Evolutionary conservation across 768 basidiomycete species (phyloP).

Genomic region (Xerocomellus amylosporus): DNA sequence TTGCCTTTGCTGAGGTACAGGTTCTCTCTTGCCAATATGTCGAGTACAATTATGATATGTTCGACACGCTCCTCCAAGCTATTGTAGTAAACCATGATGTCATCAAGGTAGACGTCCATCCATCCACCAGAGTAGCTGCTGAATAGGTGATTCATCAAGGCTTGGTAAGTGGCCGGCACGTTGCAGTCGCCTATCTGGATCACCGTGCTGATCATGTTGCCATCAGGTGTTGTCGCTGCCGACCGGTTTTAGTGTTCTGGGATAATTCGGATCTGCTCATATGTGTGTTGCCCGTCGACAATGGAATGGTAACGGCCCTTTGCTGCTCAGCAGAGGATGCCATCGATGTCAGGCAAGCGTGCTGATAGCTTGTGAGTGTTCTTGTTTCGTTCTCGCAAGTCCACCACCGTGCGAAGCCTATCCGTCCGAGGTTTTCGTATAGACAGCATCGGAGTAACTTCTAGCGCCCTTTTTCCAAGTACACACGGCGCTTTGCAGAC

Average conservation of each 20-base stretch:
- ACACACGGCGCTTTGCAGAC: no score
- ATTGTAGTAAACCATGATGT: constrained; percentile 9
- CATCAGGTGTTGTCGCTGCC: constrained; percentile 36
- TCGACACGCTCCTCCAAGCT: constrained; percentile 27
- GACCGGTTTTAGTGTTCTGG: constrained; percentile 22
- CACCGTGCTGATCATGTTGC: constrained; percentile 34
- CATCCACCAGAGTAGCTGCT: neutral
- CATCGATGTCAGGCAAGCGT: constrained; percentile 18
- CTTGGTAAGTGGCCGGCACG: constrained; percentile 45
- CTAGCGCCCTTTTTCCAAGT: no score
- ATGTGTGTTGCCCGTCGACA: constrained; percentile 16
- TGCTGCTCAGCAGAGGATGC: constrained; percentile 1
- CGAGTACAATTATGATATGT: constrained; percentile 33
- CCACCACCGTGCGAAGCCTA: neutral
- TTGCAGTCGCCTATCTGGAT: constrained; percentile 32
- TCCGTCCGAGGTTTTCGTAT: no score
- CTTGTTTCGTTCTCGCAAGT: constrained; percentile 10
- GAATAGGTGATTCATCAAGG: constrained; percentile 5
- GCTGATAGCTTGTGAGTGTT: constrained; percentile 18
- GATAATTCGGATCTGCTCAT: constrained; percentile 15
- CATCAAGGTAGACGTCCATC: constrained; percentile 8
- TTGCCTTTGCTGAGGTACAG: constrained; percentile 39
- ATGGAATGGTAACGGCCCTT: neutral
- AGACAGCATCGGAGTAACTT: no score
- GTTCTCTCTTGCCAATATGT: constrained; percentile 32